Base-by-base conservation (phyloP, 345 rosid species). In the Anastatica hierochuntica region DNA sequence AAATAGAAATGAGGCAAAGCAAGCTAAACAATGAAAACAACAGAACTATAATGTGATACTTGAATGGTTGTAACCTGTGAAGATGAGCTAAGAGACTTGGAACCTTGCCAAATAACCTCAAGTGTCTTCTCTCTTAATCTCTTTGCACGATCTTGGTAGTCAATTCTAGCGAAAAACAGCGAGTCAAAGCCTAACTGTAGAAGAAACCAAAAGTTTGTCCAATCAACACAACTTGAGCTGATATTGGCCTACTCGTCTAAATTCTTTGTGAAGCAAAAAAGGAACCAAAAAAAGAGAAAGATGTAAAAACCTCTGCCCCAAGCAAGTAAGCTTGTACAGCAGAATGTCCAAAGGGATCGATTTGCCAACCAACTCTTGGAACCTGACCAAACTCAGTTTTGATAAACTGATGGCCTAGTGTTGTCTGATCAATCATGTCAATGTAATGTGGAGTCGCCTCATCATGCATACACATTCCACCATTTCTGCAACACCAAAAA, bases 351-450 rank as follows among this genome's bases (percentile, higher is more conserved):
- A 89, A 89, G 45, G 97, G 95, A 55, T 89, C 97, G 12, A 89
- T 89, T 69, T 89, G 95, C 97, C 97, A 89, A 66, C 97, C 97
- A n/a, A 89, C 89, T 73, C 97, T 81, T 8, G 97, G 97, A 64
- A 76, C 63, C 74, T 81, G 83, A 63, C 76, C 85, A 54, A 89
- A 89, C 68, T 78, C 87, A 53, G 60, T 66, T 75, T 81, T 89
- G 72, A 89, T 85, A 60, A 77, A 89, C 63, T 39, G 56, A 68
- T 89, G 95, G 35, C 95, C 97, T 47, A 89, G 70, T 40, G 97
- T 89, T 21, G 97, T 89, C 79, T 89, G 90, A 79, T 89, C 97
- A 71, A 89, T 79, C 85, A 89, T 62, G 56, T 89, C 97, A 65
- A 89, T 74, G 62, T 85, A 89, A 76, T 89, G 97, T 1, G 95